Base-by-base conservation (phyloP, 106 monocot genomes). In the Dendrobium catenatum region DNA sequence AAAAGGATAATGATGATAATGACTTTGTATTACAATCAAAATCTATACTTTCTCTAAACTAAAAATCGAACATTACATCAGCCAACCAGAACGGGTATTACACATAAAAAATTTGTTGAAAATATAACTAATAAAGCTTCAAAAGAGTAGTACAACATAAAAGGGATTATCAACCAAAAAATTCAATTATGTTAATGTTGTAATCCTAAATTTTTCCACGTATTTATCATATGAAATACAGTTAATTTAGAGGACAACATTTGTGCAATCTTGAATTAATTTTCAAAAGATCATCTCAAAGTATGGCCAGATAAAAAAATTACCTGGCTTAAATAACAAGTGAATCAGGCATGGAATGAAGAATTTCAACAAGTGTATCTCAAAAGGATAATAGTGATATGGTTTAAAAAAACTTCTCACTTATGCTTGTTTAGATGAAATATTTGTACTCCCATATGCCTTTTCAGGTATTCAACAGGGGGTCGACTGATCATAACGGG, bases 181-280 rank as follows among this genome's bases (percentile, higher is more conserved):
- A 70, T 22, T 64, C 24, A 22, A 64, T 24, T 26, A 64, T 64
- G 26, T 64, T 24, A 33, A 70, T 70, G 16, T 37, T 70, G 70
- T 22, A 66, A 66, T 66, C 64, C 9, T 6, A 66, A 66, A 26
- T 1, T n/a, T 66, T 66, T 9, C 22, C 64, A 66, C 64, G 7
- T 24, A 66, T 66, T 66, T 66, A 66, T 66, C n/a, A 26, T 61
- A 61, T 61, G 5, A 19, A 61, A 61, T 22, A 61, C 61, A 61
- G 13, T 15, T 51, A 61, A 6, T 61, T 61, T 22, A 61, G 22
- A 20, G 5, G 20, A 61, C n/a, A 61, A 61, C 0, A 61, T 22
- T 22, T 61, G 61, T 20, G n/a, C n/a, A 61, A n/a, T 61, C n/a
- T 61, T 61, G 61, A 61, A 61, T 61, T 61, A 61, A 61, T 61